Base-by-base conservation (phyloP, 1,284 basidiomycete species). In the Cryptococcus jaspeensis region DNA sequence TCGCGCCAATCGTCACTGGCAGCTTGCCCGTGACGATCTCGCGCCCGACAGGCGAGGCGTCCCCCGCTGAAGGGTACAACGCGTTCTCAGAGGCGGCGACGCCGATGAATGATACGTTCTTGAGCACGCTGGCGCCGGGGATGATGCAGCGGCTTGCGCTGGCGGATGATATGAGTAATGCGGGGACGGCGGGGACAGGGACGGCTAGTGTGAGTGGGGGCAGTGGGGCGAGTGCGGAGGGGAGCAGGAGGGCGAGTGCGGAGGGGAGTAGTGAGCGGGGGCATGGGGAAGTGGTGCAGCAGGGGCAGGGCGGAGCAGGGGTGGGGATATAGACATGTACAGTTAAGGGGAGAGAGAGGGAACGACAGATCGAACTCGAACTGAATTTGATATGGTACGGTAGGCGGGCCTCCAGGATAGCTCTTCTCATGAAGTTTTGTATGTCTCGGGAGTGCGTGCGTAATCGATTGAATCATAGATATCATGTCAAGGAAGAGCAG, bases 21-120 rank as follows among this genome's bases (percentile, higher is more conserved):
- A 25, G 40, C 36, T 43, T 47, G 52, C 59, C 41, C 8, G 37
- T 37, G 48, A 46, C 40, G 3, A 56, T 23, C 13, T 22, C 9
- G 28, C 28, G 28, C 28, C 28, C 28, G 4, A 32, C 28, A 32
- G 28, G 28, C 28, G 28, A 32, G 9, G 4, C 28, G 5, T 5
- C 28, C 28, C 9, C 28, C 5, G 28, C 28, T 32, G 28, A 32
- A 9, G 28, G 28, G 28, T 32, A 32, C 28, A 32, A 9, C 41
- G 22, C 36, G n/a, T 55, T 61, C 15, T 47, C 52, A 6, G 58
- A 69, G 32, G 63, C 61, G 8, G 75, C 73, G 12, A 82, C 81
- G 7, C 81, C 81, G 0, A 77, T 79, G 63, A 82, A 82, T 68
- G 72, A 78, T 39, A 78, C 76, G 2, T 81, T 82, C 67, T 66